A percentile compares a stretch with the other conserved stretches of the same genome.
These are phyloP conservation scores for Takakia lepidozioides DNA, from an alignment of 225 moss, liverwort and hornwort species.

Conservation along the genomic window DNA sequence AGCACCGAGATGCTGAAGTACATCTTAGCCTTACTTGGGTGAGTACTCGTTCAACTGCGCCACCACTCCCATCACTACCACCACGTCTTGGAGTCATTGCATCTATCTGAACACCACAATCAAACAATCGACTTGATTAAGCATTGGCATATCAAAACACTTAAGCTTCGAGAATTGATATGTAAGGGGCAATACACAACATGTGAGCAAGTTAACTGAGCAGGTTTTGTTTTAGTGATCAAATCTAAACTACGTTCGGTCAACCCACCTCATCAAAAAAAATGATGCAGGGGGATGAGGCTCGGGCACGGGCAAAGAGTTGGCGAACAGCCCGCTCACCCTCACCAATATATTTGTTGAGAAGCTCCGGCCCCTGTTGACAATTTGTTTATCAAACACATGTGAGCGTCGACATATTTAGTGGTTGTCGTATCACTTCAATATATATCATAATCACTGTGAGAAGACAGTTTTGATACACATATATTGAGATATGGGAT, in stretches of 20 bases:
- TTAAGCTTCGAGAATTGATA: too few species aligned
- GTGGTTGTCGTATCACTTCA: too few species aligned
- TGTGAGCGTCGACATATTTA: too few species aligned
- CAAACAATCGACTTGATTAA: too few species aligned
- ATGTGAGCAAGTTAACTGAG: neutral
- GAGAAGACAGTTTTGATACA: too few species aligned
- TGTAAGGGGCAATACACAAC: too few species aligned
- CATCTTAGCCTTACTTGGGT: slow-evolving; percentile 75
- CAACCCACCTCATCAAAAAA: slow-evolving; percentile 99
- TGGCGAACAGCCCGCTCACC: slow-evolving; percentile 97
- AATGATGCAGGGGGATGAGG: slow-evolving; percentile 86
- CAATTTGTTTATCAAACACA: too few species aligned
- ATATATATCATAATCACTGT: too few species aligned
- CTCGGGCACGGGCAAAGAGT: slow-evolving; percentile 87
- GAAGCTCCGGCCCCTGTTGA: slow-evolving; percentile 90
- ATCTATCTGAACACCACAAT: slow-evolving; percentile 96
- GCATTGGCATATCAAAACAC: too few species aligned
- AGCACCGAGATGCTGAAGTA: too few species aligned
- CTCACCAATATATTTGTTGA: slow-evolving; percentile 94
- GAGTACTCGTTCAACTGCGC: slow-evolving; percentile 95
- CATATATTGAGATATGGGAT: too few species aligned
- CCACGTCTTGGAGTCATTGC: slow-evolving; percentile 98
- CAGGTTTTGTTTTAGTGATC: neutral
- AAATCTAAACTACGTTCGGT: too few species aligned
- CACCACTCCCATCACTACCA: slow-evolving; percentile 90